Base-by-base conservation (phyloP, 2,329 filamentous ascomycete genomes). In the Cladosporium sp. region DNA sequence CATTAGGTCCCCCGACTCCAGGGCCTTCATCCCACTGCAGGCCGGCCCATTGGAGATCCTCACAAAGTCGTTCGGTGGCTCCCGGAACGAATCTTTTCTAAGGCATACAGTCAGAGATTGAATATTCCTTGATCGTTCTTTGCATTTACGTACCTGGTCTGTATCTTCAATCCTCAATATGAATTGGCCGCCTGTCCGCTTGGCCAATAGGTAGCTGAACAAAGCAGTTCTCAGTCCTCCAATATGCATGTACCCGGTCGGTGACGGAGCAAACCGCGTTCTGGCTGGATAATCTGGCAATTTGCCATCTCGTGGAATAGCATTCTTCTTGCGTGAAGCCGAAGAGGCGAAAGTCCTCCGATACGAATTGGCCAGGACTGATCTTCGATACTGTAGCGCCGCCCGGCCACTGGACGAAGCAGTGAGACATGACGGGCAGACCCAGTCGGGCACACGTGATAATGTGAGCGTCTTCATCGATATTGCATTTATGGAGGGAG, bases 11-110 rank as follows among this genome's bases (percentile, higher is more conserved):
- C 37, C 88, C 90, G 39, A 90, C 81, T 67, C 89, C 84, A 3
- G 94, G 94, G 3, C 92, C 92, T 84, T 99, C 95, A 74, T 97
- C 92, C 93, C 93, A 99, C 55, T 88, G 78, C 34, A 99, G 77
- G 0, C 92, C 92, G 17, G 92, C 89, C 94, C 94, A 99, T 75
- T 82, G 80, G 56, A 99, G 75, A 70, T 97, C 93, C 60, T 88
- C 78, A 64, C 88, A 89, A 3, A 99, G 76, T 58, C 86, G 83
- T 61, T 87, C 74, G 72, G 97, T 92, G 1, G 94, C 92, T 69
- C 88, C 92, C 0, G 80, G 75, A 3, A 97, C 85, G 8, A 93
- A 87, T 61, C 94, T 86, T 76, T 88, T 90, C 89, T 94, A 75
- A 43, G 15, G 14, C 7, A 34, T 34, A 9, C 9, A 1, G 28